Evolutionary conservation across 495 filamentous ascomycete species (phyloP).

Genomic region (Diplogelasinospora grovesii): DNA sequence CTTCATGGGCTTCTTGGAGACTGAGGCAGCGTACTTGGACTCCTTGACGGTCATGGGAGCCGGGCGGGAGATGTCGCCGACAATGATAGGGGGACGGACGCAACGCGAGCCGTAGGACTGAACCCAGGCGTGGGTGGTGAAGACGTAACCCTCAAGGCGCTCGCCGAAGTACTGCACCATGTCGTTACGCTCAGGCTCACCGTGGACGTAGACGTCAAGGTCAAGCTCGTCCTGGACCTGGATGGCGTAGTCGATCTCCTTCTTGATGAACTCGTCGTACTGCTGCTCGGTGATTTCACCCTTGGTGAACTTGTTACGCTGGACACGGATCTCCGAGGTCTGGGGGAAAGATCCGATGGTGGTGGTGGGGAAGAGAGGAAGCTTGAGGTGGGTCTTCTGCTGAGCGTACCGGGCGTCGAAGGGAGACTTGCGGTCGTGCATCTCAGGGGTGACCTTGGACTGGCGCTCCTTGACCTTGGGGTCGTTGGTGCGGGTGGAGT

Average conservation of each 20-base stretch:
- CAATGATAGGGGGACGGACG: slow-evolving; percentile 95
- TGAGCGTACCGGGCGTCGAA: slow-evolving; percentile 77
- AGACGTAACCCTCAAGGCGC: slow-evolving; percentile 91
- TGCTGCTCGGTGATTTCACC: slow-evolving; percentile 83
- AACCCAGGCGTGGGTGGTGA: slow-evolving; percentile 98
- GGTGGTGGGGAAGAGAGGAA: slow-evolving; percentile 96
- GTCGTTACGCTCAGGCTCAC: slow-evolving; percentile 98
- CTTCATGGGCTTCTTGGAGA: slow-evolving; percentile 99
- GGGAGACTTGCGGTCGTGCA: slow-evolving; percentile 86
- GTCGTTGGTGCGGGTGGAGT: slow-evolving; percentile 92
- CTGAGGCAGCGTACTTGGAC: slow-evolving; percentile 93
- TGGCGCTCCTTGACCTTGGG: slow-evolving; percentile 93
- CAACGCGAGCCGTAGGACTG: slow-evolving; percentile 97
- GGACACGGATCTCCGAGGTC: slow-evolving; percentile 94
- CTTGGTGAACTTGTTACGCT: slow-evolving; percentile 97
- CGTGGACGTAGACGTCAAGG: slow-evolving; percentile 91
- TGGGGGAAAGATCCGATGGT: slow-evolving; percentile 99
- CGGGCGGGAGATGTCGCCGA: slow-evolving; percentile 95
- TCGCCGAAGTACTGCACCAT: slow-evolving; percentile 99
- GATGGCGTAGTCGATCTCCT: slow-evolving; percentile 89
- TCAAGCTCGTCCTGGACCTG: slow-evolving; percentile 96
- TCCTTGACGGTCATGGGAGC: slow-evolving; percentile 99
- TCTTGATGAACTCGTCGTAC: slow-evolving; percentile 97
- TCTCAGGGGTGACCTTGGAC: slow-evolving; percentile 67
- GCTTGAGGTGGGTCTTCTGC: slow-evolving; percentile 81